Evolutionary conservation across 768 basidiomycete genomes (phyloP), one percentile per base, ranked within the genome.

Genomic region (Cyclocybe aegerita): DNA sequence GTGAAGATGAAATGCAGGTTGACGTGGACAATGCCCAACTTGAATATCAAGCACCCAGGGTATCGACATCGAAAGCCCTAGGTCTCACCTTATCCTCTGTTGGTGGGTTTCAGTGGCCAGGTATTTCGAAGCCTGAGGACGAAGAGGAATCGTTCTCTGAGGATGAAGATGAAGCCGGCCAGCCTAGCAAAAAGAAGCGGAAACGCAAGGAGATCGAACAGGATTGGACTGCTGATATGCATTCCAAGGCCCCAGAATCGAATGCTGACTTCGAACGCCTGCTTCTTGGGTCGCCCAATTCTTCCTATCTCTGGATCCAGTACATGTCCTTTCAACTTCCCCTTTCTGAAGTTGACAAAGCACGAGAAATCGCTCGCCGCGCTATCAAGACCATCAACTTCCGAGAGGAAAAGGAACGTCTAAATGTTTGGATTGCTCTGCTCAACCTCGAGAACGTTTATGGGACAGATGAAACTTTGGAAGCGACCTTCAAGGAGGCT

Each of bases 281-380:
- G 33, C 79, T 99, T 40, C 78, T 98, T 35, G 91, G 92, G 29
- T 94, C 96, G 0, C 96, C 97, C 1, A 93, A 97, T 65, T 98
- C 95, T 6, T 98, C 97, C 0, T 97, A 89, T 70, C 79, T 98
- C 32, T 99, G 97, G 97, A 86, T 99, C 51, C 95, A 98, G 67
- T 99, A 94, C 68, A 98, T 99, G 93, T 96, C 97, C 7, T 96
- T 98, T 82, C 93, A 95, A 61, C 76, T 98, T 9, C 93, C 93
- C 58, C 80, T 99, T n/a, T 92, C 95, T 30, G 96, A 99, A 70
- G 75, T 97, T 48, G 95, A 94, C 60, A 97, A 95, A 68, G 97
- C 96, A 10, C 81, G 93, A 39, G 86, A 89, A 64, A 85, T 94
- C 45, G 95, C 85, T 41, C 80, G 82, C 46, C 83, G 91, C 16